A percentile compares a stretch with the other conserved stretches of the same genome.
Conservation (phyloP, 1,284 basidiomycete genomes). For the Entoloma clypeatum region DNA sequence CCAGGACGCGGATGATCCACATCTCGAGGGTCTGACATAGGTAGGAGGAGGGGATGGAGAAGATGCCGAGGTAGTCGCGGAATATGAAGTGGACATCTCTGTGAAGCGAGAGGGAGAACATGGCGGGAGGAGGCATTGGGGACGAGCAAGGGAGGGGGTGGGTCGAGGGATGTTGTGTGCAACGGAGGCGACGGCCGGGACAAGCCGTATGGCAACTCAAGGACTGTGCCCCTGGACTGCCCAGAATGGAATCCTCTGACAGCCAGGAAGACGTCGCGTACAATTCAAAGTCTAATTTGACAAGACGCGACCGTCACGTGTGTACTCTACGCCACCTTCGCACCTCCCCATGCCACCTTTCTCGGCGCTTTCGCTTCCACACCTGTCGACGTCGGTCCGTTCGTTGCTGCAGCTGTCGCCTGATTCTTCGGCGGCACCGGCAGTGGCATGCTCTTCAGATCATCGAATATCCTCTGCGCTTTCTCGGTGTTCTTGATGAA, state of each 20-base stretch:
- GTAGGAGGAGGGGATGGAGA: slow-evolving; percentile 13
- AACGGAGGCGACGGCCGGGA: no score
- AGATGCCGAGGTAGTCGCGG: slow-evolving; percentile 15
- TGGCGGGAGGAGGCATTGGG: no score
- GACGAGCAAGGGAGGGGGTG: no score
- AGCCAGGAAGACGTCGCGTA: no score
- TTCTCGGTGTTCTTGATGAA: slow-evolving; percentile 95
- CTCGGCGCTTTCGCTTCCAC: slow-evolving; percentile 24
- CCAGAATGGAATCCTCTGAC: no score
- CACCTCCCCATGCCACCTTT: slow-evolving; percentile 61
- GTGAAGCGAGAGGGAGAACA: slow-evolving; percentile 16
- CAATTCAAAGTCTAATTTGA: no score
- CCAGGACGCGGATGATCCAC: slow-evolving; percentile 23
- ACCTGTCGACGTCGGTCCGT: slow-evolving; percentile 18
- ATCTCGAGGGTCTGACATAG: slow-evolving; percentile 20
- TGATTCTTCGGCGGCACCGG: slow-evolving; percentile 32
- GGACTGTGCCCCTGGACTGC: no score
- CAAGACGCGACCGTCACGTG: not conserved
- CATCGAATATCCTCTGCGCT: slow-evolving; percentile 80
- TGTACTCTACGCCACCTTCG: slow-evolving; percentile 32
- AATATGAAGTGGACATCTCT: slow-evolving; percentile 15
- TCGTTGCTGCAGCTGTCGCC: slow-evolving; percentile 16
- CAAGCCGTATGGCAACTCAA: no score
- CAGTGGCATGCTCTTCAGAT: slow-evolving; percentile 65
- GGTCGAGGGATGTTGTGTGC: no score